Evolutionary conservation across 805 yeast species (phyloP), one percentile per base, ranked within the genome.

Genomic region (Kodamaea leandrae): DNA sequence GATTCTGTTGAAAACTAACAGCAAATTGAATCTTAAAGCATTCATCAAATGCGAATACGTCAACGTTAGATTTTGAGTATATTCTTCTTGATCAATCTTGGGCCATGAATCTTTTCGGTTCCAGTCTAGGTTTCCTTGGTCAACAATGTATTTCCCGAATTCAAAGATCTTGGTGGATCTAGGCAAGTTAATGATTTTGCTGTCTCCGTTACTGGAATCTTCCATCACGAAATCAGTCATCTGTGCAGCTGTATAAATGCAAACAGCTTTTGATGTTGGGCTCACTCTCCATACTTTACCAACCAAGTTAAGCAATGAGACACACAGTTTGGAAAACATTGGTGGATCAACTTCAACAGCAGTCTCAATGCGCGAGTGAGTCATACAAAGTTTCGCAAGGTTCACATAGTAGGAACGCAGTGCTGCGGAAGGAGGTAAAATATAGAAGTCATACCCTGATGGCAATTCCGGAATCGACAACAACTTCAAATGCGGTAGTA

Each of bases 241-340:
- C 43, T 66, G 70, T 9, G 64, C 64, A 1, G 83, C 82, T 4
- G 79, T 72, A 41, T 72, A 77, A 4, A 80, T 44, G 6, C 77
- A 49, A 0, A 74, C 66, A 0, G 79, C 74, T 36, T 75, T 61
- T 0, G 86, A 66, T 0, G 78, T 63, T 5, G 56, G 57, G 44
- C 72, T 74, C 4, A 83, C 57, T 43, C 84, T 63, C 93, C 93
- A 85, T 39, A 76, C 65, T 29, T 64, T 68, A 5, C 77, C 63
- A 40, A 77, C 74, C 12, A 67, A 56, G 1, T 54, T 57, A 3
- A 83, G 50, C 9, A 83, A 55, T 33, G 65, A 68, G 6, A 60
- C 55, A 0, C 77, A 64, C 13, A 67, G 55, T 44, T 74, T 76
- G 1, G 80, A 50, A 4, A 67, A 44, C 17, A 62, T 44, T 9